Evolutionary conservation across 768 basidiomycete species (phyloP).

Genomic region (Amanita jacksonii): DNA sequence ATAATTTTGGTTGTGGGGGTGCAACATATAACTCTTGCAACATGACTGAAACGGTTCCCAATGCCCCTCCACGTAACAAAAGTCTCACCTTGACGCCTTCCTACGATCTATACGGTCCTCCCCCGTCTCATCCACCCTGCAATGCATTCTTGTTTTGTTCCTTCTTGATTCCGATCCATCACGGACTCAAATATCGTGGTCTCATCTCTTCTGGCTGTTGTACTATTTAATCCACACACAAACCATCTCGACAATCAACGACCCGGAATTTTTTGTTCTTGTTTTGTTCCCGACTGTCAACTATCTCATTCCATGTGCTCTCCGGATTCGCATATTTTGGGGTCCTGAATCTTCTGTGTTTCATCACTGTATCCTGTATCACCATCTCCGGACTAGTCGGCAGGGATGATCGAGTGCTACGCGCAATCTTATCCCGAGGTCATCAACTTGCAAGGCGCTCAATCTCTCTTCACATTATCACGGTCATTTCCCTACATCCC

Average conservation of each 20-base stretch:
- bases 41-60: neutral
- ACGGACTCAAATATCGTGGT: slow-evolving; percentile 7
- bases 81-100: neutral
- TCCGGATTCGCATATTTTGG: too few species aligned
- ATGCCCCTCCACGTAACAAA: neutral
- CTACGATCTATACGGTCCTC: neutral
- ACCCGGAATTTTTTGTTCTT: neutral
- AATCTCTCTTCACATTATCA: too few species aligned
- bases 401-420: too few species aligned
- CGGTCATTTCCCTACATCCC: too few species aligned
- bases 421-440: too few species aligned
- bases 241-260: neutral
- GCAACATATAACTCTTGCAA: too few species aligned
- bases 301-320: too few species aligned
- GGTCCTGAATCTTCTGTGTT: too few species aligned
- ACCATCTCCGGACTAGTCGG: too few species aligned
- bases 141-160: slow-evolving; percentile 1
- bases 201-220: slow-evolving; percentile 4
- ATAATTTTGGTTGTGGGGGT: neutral
- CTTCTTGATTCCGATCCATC: slow-evolving; percentile 7
- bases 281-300: neutral
- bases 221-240: slow-evolving; percentile 7
- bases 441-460: too few species aligned
- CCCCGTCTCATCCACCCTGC: slow-evolving; percentile 1
- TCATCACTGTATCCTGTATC: too few species aligned